A percentile compares a stretch with the other conserved stretches of the same genome.
These are phyloP conservation scores for Phragmites australis DNA, from an alignment of 176 grass and related monocot species.

Conservation along the genomic window DNA sequence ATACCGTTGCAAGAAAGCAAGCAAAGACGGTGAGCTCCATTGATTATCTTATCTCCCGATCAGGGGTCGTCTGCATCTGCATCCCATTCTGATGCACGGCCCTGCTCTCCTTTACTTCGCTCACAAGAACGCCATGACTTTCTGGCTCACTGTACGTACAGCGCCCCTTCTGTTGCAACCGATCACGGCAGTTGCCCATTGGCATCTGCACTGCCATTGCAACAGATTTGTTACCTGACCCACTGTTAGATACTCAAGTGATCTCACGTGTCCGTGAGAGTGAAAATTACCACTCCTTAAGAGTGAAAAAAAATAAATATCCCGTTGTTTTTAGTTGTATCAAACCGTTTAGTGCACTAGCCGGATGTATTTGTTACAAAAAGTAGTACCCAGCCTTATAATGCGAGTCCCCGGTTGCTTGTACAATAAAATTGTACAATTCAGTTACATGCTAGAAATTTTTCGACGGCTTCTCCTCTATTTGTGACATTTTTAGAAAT, in stretches of 20 bases:
- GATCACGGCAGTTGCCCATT: neutral
- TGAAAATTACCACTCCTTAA: no score
- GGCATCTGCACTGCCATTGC: no score
- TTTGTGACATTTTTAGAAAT: neutral
- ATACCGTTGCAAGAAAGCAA: slow-evolving; percentile 10
- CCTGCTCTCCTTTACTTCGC: neutral
- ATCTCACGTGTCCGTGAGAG: no score
- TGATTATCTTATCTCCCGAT: slow-evolving; percentile 14
- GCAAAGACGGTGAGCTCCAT: slow-evolving; percentile 13
- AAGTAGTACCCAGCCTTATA: neutral
- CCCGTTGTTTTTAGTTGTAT: neutral
- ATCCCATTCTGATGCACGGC: neutral
- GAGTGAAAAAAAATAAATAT: no score
- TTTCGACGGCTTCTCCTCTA: neutral
- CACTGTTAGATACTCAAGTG: no score
- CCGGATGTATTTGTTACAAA: neutral
- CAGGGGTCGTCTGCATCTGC: no score
- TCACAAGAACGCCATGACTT: slow-evolving; percentile 35
- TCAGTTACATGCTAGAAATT: neutral
- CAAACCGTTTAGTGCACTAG: neutral
- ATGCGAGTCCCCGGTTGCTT: neutral
- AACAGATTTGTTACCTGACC: no score
- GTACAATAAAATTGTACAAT: neutral
- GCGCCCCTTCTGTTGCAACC: neutral
- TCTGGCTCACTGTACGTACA: neutral